Base-by-base conservation (phyloP, 768 basidiomycete species). In the Panaeolus papilionaceus region DNA sequence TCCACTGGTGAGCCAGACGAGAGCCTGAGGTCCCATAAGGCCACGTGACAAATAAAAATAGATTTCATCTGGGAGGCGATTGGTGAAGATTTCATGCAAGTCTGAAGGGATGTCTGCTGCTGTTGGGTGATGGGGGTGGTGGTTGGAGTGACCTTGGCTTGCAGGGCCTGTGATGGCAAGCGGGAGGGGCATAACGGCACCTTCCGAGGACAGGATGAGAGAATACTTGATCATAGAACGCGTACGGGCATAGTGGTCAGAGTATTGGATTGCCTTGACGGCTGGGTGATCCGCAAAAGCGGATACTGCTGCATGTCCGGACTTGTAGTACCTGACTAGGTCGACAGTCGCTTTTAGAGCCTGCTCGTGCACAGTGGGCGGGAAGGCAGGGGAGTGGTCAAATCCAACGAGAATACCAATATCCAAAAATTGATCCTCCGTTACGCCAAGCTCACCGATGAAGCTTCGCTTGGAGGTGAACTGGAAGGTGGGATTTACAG, bases 21-120 rank as follows among this genome's bases (percentile, higher is more conserved):
- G 86, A 10, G 95, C 90, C 72, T 95, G 93, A 0, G 97, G 94
- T 9, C 90, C 89, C 64, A 98, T 77, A 14, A 99, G 86, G 5
- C 98, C 97, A 18, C 95, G 91, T 44, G 95, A 98, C 70, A 99
- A 87, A 77, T 98, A 98, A 79, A 91, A 98, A 81, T 96, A 99
- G 67, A 98, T 86, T 76, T 99, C 96, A 77, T 99, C 98, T 0
- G 97, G 97, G 28, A 99, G 85, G 54, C 95, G 91, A 78, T 94
- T 83, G 10, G 95, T 96, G 81, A 98, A 99, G 68, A 99, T 93
- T 64, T 98, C 95, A 75, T 97, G 93, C 44, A 99, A 81, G 79
- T 99, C 97, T 62, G 80, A 77, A 2, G 98, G 98, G 66, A 99
- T 90, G 74, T 99, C 98, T 33, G 91, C 89, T 0, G 92, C 88